phyloP scores from a whole-genome alignment of 2,329 filamentous ascomycete species.

The Trichoderma cornu-damae region DNA sequence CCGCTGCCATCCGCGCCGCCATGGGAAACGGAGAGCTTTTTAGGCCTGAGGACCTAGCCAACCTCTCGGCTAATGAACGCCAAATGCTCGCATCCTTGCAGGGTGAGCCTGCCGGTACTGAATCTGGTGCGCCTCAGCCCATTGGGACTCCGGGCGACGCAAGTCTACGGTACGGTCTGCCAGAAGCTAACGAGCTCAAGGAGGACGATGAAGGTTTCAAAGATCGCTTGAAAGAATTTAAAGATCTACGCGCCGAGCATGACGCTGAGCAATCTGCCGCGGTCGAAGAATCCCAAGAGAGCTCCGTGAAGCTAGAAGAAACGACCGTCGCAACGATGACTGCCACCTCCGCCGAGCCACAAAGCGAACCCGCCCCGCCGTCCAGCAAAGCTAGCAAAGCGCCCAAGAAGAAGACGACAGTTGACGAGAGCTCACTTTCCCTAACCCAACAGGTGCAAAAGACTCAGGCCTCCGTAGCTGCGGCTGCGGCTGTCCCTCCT shows the following conservation, averaged over 20 bases:
- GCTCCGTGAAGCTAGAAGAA: not conserved
- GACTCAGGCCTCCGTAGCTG: slow-evolving; percentile 50
- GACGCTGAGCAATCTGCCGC: slow-evolving; percentile 49
- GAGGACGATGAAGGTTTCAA: slow-evolving; percentile 56
- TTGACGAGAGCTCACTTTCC: slow-evolving; percentile 48
- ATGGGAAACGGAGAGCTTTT: slow-evolving; percentile 46
- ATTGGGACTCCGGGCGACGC: slow-evolving; percentile 34
- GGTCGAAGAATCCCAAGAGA: slow-evolving; percentile 17
- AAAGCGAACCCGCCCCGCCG: slow-evolving; percentile 12
- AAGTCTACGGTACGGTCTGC: slow-evolving; percentile 44
- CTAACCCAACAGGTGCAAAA: slow-evolving; percentile 82
- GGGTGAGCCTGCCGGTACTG: slow-evolving; percentile 19
- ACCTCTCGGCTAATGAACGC: slow-evolving; percentile 52
- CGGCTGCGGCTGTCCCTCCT: slow-evolving; percentile 22
- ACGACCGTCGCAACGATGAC: slow-evolving; percentile 2
- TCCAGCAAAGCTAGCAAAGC: slow-evolving; percentile 26
- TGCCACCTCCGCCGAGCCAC: slow-evolving; percentile 2
- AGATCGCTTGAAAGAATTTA: slow-evolving; percentile 78
- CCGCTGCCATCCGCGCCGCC: slow-evolving; percentile 22
- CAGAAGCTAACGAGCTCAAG: slow-evolving; percentile 45
- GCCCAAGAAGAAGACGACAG: slow-evolving; percentile 31
- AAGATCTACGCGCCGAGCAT: slow-evolving; percentile 68
- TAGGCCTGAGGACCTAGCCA: slow-evolving; percentile 69
- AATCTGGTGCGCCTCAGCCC: slow-evolving; percentile 34
- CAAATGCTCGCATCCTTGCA: slow-evolving; percentile 45